Percentiles rank a stretch among this genome's conserved stretches.
phyloP scores from a whole-genome alignment of 495 filamentous ascomycete genomes.

The Neohortaea acidophila region DNA sequence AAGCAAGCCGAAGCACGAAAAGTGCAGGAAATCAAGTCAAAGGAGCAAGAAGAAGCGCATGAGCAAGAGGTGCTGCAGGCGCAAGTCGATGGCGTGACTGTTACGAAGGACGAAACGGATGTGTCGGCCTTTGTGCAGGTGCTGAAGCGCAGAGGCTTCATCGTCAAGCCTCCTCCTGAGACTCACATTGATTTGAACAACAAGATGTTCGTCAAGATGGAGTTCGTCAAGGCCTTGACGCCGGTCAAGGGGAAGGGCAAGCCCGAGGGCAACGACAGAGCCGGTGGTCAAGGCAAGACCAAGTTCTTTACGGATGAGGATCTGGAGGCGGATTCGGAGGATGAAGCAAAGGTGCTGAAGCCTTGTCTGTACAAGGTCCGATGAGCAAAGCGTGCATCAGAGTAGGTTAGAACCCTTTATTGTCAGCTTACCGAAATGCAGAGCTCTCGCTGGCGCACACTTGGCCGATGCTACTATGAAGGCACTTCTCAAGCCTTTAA shows the following conservation, averaged over 20 bases:
- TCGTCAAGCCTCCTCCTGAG: constrained; percentile 42
- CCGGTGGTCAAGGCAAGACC: constrained; percentile 36
- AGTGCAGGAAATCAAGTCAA: constrained; percentile 35
- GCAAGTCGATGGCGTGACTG: constrained; percentile 32
- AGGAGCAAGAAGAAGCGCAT: constrained; percentile 29
- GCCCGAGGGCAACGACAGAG: constrained; percentile 32
- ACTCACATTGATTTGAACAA: constrained; percentile 64
- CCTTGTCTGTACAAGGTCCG: constrained; percentile 94
- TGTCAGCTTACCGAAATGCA: no score
- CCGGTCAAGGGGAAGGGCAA: constrained; percentile 57
- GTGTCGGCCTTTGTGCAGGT: constrained; percentile 81
- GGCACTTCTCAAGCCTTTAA: no score
- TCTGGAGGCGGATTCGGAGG: constrained; percentile 42
- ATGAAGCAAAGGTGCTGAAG: constrained; percentile 56
- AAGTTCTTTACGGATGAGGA: constrained; percentile 33
- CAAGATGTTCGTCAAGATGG: constrained; percentile 97
- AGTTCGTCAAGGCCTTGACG: constrained; percentile 64
- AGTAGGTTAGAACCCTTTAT: no score
- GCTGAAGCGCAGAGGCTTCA: constrained; percentile 60
- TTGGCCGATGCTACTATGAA: no score
- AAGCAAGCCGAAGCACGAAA: constrained; percentile 33
- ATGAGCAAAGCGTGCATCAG: constrained; percentile 32
- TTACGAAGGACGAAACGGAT: constrained; percentile 50
- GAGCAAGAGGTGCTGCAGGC: constrained; percentile 29
- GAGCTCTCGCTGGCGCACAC: no score